phyloP scores from a whole-genome alignment of 2,329 filamentous ascomycete genomes.

The Hypoxylon rubiginosum region DNA sequence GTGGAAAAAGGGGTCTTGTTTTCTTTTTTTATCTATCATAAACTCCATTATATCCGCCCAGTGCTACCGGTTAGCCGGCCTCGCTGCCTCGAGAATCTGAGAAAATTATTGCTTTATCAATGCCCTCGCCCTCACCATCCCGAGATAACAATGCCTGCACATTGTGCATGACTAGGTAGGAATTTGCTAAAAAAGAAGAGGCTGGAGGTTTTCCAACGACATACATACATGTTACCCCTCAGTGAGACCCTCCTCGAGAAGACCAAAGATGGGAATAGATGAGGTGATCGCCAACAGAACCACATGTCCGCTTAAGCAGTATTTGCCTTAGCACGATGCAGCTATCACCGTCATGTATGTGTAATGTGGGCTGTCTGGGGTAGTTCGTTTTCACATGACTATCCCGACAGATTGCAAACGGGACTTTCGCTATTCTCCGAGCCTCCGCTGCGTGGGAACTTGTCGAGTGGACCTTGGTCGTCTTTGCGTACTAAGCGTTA shows the following conservation, averaged over 20 bases:
- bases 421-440: constrained; percentile 14
- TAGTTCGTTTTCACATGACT: constrained; percentile 26
- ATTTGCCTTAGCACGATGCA: constrained; percentile 34
- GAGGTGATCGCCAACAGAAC: constrained; percentile 26
- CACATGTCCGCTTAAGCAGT: constrained; percentile 13
- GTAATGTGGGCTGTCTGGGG: not conserved
- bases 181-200: constrained; percentile 30
- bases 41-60: constrained; percentile 16
- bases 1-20: constrained; percentile 1
- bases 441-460: constrained; percentile 12
- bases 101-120: not conserved
- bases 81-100: constrained; percentile 7
- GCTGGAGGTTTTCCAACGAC: constrained; percentile 24
- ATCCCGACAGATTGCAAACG: constrained; percentile 4
- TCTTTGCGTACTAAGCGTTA: constrained; percentile 15
- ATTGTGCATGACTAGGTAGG: constrained; percentile 18
- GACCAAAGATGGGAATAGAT: constrained; percentile 22
- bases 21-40: constrained; percentile 9
- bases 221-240: constrained; percentile 27
- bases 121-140: constrained; percentile 1
- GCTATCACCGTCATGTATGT: constrained; percentile 14
- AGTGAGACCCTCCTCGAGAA: constrained; percentile 13
- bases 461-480: constrained; percentile 16
- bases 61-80: constrained; percentile 9
- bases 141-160: constrained; percentile 14